Evolutionary conservation across 2,329 filamentous ascomycete species (phyloP).

Genomic region (Tolypocladium album): DNA sequence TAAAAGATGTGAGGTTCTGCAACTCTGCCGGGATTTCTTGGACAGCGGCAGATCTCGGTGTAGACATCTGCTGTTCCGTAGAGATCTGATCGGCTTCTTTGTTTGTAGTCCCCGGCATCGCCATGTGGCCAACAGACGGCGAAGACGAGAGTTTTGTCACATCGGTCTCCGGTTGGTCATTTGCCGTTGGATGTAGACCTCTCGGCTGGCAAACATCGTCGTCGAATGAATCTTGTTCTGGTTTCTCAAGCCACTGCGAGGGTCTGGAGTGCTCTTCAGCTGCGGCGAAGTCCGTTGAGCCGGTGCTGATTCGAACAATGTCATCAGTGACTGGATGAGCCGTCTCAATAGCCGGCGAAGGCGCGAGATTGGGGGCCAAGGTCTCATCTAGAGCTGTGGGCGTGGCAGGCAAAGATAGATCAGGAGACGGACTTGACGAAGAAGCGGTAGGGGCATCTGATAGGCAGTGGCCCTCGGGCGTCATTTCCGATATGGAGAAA

Average conservation of each 20-base stretch:
- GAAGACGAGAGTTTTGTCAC: not conserved
- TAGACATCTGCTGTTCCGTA: not conserved
- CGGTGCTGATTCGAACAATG: not conserved
- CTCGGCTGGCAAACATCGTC: not conserved
- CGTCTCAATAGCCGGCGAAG: not conserved
- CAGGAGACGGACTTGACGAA: not conserved
- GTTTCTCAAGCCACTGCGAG: not conserved
- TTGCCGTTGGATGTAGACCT: not conserved
- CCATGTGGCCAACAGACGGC: not conserved
- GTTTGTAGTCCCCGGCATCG: not conserved
- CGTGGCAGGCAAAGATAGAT: not conserved
- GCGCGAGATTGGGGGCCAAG: not conserved
- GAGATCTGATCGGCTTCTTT: not conserved
- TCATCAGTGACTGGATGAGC: not conserved
- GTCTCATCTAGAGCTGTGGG: not conserved
- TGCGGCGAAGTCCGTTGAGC: not conserved
- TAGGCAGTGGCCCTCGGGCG: slow-evolving; percentile 2
- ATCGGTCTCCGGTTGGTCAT: not conserved
- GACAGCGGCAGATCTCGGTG: not conserved
- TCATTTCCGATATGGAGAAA: slow-evolving; percentile 12
- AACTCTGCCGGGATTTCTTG: not conserved
- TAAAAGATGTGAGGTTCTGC: slow-evolving; percentile 12
- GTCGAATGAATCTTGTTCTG: not conserved
- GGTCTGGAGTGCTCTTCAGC: not conserved
- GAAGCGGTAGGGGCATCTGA: not conserved